Base-by-base conservation (phyloP, 306 rosid species). In the Cicer arietinum region DNA sequence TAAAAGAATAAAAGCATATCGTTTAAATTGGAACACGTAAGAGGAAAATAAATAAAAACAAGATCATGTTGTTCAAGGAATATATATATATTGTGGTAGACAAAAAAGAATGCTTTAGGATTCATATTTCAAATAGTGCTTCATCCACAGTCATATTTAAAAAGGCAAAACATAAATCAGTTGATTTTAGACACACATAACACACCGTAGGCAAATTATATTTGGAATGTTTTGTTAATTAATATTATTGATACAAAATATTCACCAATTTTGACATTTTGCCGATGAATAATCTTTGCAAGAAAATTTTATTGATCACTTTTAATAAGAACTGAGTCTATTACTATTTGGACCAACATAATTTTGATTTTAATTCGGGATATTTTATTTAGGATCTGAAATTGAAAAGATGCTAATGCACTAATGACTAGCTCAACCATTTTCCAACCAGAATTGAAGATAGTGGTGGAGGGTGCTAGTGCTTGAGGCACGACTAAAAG, bases 341-440 rank as follows among this genome's bases (percentile, higher is more conserved):
- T 25, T 25, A 25, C 4, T 25, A 25, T 25, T 25, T 25, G 35
- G 35, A 25, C 35, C 35, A 25, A 2, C 35, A 25, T 25, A 25
- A 25, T 2, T 25, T 25, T 25, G 35, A 25, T 60, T 39, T 75
- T 76, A 17, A 68, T 54, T 82, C 61, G 78, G 79, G 80, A 67
- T 51, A 69, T 78, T 53, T 61, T 47, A 67, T 59, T 75, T 51
- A 18, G 41, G 16, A 61, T 76, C 22, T 56, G 59, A 75, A 60
- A 7, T 69, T 11, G 16, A 56, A 57, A 84, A 84, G 87, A 87
- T 87, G 79, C 84, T 72, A 83, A 82, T 83, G 81, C 77, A 73
- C 80, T 75, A 61, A 84, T 50, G 75, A 81, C 77, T 73, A 8
- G 22, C 68, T 25, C 41, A 42, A 13, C 51, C 48, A 75, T 50